Conservation (phyloP, 306 rosid genomes). For the Hippophae tibetana region DNA sequence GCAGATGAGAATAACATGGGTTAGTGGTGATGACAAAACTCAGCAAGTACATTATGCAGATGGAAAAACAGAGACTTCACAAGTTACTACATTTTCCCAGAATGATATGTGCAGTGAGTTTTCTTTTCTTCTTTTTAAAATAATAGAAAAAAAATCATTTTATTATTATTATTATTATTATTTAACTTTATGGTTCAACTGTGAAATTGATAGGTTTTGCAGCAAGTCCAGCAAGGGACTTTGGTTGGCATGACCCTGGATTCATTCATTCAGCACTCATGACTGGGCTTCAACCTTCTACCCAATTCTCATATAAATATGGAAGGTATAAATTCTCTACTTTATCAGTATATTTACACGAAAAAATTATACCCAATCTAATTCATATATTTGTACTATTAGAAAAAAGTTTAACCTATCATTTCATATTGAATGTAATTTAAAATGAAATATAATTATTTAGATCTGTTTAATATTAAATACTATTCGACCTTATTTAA, state of each 20-base stretch:
- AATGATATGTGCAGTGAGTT: slow-evolving; percentile 72
- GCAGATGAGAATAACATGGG: slow-evolving; percentile 87
- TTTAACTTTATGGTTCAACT: neutral
- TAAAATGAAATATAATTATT: neutral
- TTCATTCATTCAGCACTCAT: slow-evolving; percentile 76
- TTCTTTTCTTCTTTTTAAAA: neutral
- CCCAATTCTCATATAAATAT: slow-evolving; percentile 45
- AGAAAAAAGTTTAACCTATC: neutral
- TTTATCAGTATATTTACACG: neutral
- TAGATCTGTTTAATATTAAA: too few relatives aligned
- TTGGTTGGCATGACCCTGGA: slow-evolving; percentile 98
- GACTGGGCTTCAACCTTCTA: slow-evolving; percentile 69
- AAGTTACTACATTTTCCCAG: slow-evolving; percentile 58
- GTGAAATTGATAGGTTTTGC: slow-evolving; percentile 23
- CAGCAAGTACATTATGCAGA: slow-evolving; percentile 55
- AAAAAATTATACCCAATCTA: too few relatives aligned
- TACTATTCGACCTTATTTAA: too few relatives aligned
- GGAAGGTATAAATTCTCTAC: slow-evolving; percentile 50
- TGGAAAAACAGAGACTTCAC: slow-evolving; percentile 44
- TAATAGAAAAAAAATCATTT: neutral
- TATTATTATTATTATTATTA: too few relatives aligned
- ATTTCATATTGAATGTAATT: neutral
- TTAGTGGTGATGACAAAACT: slow-evolving; percentile 63
- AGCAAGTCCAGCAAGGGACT: slow-evolving; percentile 79
- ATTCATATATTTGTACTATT: too few relatives aligned